phyloP scores from a whole-genome alignment of 2,329 filamentous ascomycete genomes.

The Pseudogymnoascus sp. region DNA sequence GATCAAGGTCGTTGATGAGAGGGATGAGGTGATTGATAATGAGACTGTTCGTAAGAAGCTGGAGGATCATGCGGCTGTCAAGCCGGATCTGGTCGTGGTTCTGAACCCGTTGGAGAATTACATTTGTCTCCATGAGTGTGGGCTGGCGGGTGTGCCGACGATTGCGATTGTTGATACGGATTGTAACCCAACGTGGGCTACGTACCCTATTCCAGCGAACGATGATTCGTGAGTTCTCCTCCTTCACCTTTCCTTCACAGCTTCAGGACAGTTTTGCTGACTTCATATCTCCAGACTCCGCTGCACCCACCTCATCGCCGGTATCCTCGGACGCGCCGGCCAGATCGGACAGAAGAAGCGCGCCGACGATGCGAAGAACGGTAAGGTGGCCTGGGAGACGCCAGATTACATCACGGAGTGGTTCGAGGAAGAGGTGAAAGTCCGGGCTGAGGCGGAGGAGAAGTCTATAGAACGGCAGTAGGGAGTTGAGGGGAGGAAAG shows the following conservation, averaged over 20 bases:
- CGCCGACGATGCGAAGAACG: constrained; percentile 50
- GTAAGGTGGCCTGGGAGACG: constrained; percentile 55
- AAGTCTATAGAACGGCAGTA: not conserved
- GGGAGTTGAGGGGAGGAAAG: not conserved
- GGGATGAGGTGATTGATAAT: constrained; percentile 44
- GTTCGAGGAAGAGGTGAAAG: constrained; percentile 8
- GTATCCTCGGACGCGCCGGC: constrained; percentile 77
- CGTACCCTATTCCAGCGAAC: constrained; percentile 93
- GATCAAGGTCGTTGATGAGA: constrained; percentile 68
- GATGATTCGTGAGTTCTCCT: constrained; percentile 66
- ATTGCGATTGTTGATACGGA: constrained; percentile 95
- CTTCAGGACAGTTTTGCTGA: not conserved
- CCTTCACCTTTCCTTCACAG: not conserved
- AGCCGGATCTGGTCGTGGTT: constrained; percentile 86
- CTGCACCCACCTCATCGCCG: constrained; percentile 70
- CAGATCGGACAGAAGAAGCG: constrained; percentile 65
- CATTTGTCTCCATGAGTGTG: constrained; percentile 83
- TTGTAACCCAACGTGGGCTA: constrained; percentile 84
- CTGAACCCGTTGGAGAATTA: constrained; percentile 92
- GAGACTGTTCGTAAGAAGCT: constrained; percentile 11
- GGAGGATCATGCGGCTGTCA: constrained; percentile 53
- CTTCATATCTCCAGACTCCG: constrained; percentile 54
- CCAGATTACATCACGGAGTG: constrained; percentile 19
- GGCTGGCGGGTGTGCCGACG: constrained; percentile 77
- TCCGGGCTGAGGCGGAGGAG: not conserved